Evolutionary conservation across 192 early-diverging fungal genomes (phyloP).

Genomic region (Phycomyces blakesleeanus): DNA sequence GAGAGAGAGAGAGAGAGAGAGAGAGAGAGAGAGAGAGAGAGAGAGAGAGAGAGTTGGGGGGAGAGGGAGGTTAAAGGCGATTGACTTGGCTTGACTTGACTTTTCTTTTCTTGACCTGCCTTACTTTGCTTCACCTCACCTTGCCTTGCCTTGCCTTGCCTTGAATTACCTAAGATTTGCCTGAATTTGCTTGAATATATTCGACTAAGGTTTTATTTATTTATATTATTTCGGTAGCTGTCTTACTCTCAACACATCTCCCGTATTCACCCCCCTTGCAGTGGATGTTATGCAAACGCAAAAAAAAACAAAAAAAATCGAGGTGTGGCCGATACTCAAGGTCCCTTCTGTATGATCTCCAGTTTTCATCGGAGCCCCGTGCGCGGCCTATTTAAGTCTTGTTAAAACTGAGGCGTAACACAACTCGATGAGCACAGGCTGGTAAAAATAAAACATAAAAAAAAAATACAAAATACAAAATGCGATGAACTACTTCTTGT

Average conservation of each 20-base stretch:
- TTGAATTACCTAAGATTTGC: too few species aligned
- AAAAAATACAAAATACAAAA: too few species aligned
- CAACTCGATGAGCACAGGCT: background rate
- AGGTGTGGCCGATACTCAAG: background rate
- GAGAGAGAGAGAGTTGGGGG: background rate
- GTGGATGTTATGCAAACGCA: slow-evolving; percentile 4
- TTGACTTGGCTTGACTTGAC: background rate
- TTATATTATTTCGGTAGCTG: background rate
- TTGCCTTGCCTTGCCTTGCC: too few species aligned
- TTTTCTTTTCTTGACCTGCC: too few species aligned
- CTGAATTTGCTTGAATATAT: too few species aligned
- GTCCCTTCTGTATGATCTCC: background rate
- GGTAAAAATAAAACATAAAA: too few species aligned
- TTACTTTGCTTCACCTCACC: too few species aligned
- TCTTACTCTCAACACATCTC: too few species aligned
- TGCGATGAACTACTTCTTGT: too few species aligned
- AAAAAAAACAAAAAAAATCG: too few species aligned
- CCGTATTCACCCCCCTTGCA: slow-evolving; percentile 2
- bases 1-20: background rate
- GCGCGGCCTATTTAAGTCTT: background rate
- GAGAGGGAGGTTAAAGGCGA: background rate
- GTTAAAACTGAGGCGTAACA: background rate
- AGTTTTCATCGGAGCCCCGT: background rate
- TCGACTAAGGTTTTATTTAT: background rate
- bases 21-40: slow-evolving; percentile 3